phyloP scores from a whole-genome alignment of 768 basidiomycete species.

The Termitomyces sp. region DNA sequence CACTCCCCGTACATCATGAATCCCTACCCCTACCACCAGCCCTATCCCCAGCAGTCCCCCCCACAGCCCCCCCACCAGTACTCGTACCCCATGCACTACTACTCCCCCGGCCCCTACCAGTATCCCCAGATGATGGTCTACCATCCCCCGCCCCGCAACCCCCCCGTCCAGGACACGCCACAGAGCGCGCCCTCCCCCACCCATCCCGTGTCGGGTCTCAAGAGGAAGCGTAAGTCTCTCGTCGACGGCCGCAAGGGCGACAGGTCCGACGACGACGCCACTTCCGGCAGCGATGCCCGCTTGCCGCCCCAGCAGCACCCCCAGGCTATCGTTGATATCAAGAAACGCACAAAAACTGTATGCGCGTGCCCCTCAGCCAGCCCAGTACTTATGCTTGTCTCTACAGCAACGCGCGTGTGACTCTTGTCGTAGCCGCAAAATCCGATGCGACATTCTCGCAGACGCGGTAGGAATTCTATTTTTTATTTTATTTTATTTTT shows the following conservation, averaged over 20 bases:
- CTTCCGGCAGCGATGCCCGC: constrained; percentile 40
- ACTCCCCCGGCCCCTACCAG: constrained; percentile 50
- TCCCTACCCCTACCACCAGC: constrained; percentile 46
- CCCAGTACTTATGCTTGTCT: background rate
- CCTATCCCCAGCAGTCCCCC: constrained; percentile 24
- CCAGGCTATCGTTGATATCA: constrained; percentile 46
- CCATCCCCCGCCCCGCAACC: constrained; percentile 33
- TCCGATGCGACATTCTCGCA: constrained; percentile 85
- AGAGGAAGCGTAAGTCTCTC: constrained; percentile 59
- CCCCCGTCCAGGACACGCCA: constrained; percentile 29
- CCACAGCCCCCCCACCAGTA: constrained; percentile 40
- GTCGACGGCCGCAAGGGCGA: constrained; percentile 26
- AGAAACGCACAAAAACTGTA: constrained; percentile 90
- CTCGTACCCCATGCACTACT: constrained; percentile 48
- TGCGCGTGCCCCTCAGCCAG: background rate
- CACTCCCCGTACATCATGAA: constrained; percentile 63
- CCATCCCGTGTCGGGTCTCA: constrained; percentile 33
- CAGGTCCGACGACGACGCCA: constrained; percentile 54
- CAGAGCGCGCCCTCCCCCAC: constrained; percentile 28
- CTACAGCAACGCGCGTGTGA: constrained; percentile 76
- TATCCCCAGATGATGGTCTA: constrained; percentile 76
- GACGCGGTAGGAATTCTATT: constrained; percentile 38
- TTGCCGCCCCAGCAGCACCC: constrained; percentile 23
- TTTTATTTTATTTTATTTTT: no score
- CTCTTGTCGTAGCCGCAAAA: constrained; percentile 86